phyloP scores from a whole-genome alignment of 2,329 filamentous ascomycete genomes.

The Colletotrichum costaricense region DNA sequence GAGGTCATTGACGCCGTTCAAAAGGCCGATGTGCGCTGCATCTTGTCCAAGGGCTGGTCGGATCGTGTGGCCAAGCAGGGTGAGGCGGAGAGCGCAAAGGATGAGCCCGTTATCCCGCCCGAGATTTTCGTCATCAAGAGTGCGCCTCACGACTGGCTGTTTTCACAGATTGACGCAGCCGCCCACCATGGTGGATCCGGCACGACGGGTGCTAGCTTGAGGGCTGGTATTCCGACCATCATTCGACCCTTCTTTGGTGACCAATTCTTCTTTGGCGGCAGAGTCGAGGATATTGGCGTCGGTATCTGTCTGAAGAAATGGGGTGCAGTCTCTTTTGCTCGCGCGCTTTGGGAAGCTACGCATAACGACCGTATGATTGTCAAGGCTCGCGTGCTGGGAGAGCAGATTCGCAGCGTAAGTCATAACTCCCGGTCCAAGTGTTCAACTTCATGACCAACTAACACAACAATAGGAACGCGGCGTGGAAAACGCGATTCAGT shows the following conservation, averaged over 20 bases:
- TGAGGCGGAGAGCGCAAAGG: conserved; percentile 58
- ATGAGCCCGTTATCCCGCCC: conserved; percentile 74
- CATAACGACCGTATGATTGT: conserved; percentile 91
- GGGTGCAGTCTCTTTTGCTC: conserved; percentile 85
- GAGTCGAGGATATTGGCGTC: conserved; percentile 93
- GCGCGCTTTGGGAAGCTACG: conserved; percentile 91
- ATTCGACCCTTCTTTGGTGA: conserved; percentile 98
- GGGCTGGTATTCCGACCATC: conserved; percentile 92
- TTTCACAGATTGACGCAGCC: conserved; percentile 91
- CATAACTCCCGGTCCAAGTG: background rate
- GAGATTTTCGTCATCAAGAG: conserved; percentile 91
- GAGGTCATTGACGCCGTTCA: conserved; percentile 93
- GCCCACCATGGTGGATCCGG: conserved; percentile 95
- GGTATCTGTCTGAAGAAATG: conserved; percentile 90
- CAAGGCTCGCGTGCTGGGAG: conserved; percentile 84
- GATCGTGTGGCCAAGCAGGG: conserved; percentile 67
- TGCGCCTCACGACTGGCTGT: conserved; percentile 97
- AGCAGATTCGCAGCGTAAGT: conserved; percentile 86
- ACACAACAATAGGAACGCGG: conserved; percentile 78
- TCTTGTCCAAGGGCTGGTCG: conserved; percentile 97
- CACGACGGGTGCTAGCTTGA: conserved; percentile 91
- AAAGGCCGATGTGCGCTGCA: conserved; percentile 93
- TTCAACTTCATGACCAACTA: conserved; percentile 36
- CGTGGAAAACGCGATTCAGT: conserved; percentile 89
- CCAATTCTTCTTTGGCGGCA: conserved; percentile 92